These are phyloP conservation scores for Microbotryomycetes sp. DNA, from an alignment of 1,284 basidiomycete genomes.

Conservation along the genomic window DNA sequence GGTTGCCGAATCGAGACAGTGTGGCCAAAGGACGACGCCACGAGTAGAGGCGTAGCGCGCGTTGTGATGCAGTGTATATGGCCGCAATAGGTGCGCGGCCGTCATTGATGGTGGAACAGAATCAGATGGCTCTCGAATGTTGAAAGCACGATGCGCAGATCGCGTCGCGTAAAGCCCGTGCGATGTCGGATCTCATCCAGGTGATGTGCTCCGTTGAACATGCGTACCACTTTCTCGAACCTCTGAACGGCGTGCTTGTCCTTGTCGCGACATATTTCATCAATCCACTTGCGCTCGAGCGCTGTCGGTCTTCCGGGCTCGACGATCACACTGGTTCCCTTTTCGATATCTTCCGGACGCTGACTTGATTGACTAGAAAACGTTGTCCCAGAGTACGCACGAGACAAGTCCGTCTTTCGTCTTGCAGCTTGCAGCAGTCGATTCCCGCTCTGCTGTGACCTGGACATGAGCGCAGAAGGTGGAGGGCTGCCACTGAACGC, in stretches of 20 bases:
- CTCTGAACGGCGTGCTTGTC: constrained; percentile 40
- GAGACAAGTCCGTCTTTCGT: not conserved
- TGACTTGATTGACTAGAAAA: constrained; percentile 2
- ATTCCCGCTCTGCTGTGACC: constrained; percentile 34
- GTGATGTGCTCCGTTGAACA: constrained; percentile 50
- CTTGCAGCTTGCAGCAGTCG: not conserved
- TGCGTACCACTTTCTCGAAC: constrained; percentile 42
- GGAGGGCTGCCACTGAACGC: constrained; percentile 1
- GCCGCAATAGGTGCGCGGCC: not conserved
- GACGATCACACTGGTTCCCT: constrained; percentile 57
- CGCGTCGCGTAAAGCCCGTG: constrained; percentile 26
- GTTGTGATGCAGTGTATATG: constrained; percentile 32
- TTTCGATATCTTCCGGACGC: constrained; percentile 45
- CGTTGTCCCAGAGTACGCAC: constrained; percentile 2
- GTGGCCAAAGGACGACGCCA: constrained; percentile 51
- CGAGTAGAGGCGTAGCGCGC: constrained; percentile 46
- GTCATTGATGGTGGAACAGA: constrained; percentile 24
- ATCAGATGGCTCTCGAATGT: constrained; percentile 30
- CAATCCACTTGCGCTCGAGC: constrained; percentile 67
- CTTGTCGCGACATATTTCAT: constrained; percentile 72
- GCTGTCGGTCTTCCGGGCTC: constrained; percentile 75
- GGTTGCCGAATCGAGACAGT: constrained; percentile 41
- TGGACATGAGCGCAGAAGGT: constrained; percentile 1
- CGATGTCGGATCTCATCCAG: constrained; percentile 35
- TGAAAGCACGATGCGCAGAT: constrained; percentile 20